phyloP scores from a whole-genome alignment of 1,284 basidiomycete genomes.

The Fomitopsis palustris region DNA sequence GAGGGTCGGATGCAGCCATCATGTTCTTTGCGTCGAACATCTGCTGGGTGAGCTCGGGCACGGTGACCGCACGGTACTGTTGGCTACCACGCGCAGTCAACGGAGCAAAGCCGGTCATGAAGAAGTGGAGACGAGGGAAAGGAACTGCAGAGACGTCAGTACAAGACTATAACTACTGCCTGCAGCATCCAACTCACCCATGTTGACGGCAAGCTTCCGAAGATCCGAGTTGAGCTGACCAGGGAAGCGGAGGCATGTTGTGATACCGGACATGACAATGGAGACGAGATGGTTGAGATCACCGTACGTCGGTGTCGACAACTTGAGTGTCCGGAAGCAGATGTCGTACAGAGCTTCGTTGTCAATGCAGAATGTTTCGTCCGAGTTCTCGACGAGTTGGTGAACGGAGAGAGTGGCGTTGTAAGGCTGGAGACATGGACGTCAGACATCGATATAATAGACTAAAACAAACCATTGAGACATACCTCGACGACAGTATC shows the following conservation, averaged over 20 bases:
- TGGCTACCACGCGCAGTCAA: conserved; percentile 91
- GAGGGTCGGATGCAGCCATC: conserved; percentile 96
- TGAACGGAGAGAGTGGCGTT: conserved; percentile 94
- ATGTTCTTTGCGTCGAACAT: conserved; percentile 99
- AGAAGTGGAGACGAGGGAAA: conserved; percentile 99
- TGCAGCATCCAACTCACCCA: conserved; percentile 58
- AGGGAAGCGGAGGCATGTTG: conserved; percentile 95
- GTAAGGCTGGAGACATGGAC: conserved; percentile 62
- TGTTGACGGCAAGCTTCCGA: conserved; percentile 96
- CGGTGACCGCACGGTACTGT: conserved; percentile 92
- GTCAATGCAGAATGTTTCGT: conserved; percentile 95
- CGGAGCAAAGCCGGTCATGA: conserved; percentile 97
- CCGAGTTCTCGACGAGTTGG: conserved; percentile 95
- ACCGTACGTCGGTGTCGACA: conserved; percentile 90
- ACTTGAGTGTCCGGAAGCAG: conserved; percentile 95
- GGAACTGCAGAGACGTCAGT: conserved; percentile 55
- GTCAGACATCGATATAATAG: background rate
- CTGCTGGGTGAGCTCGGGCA: conserved; percentile 94
- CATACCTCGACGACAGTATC: conserved; percentile 93
- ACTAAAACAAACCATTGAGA: background rate
- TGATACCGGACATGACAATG: conserved; percentile 97
- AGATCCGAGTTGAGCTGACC: conserved; percentile 98
- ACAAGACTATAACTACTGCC: background rate
- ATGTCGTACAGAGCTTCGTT: conserved; percentile 99
- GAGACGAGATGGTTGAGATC: conserved; percentile 98